A percentile compares a stretch with the other conserved stretches of the same genome.
Evolutionary conservation across 1,139 yeast species (phyloP).

Genomic region (Geotrichum histeridarum): DNA sequence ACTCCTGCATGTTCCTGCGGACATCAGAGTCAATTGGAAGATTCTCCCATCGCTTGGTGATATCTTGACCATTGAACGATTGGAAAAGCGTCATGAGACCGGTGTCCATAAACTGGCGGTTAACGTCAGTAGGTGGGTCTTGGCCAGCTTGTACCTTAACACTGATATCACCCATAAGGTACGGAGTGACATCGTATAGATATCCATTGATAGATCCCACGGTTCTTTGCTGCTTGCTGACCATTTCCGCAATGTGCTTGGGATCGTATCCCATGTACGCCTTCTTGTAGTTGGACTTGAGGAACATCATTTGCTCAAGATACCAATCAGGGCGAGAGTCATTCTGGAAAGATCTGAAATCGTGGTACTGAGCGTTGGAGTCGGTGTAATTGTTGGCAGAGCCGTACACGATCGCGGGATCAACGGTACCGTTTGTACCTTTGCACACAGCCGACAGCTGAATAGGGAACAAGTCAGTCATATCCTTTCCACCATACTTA

Average conservation of each 20-base stretch:
- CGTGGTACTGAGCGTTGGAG: constrained; percentile 40
- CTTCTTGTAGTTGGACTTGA: constrained; percentile 36
- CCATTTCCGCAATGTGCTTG: constrained; percentile 31
- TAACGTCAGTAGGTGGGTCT: constrained; percentile 26
- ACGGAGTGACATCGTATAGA: constrained; percentile 39
- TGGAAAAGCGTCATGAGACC: constrained; percentile 34
- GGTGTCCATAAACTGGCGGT: constrained; percentile 34
- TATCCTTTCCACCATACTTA: constrained; percentile 39
- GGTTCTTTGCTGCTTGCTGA: constrained; percentile 23
- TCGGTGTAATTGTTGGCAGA: constrained; percentile 38
- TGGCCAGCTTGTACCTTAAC: constrained; percentile 33
- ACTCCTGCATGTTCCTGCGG: constrained; percentile 32
- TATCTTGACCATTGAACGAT: constrained; percentile 38
- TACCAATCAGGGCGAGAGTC: constrained; percentile 45
- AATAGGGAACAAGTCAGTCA: constrained; percentile 38
- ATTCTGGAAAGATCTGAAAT: constrained; percentile 37
- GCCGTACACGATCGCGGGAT: constrained; percentile 37
- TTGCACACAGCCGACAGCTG: constrained; percentile 41
- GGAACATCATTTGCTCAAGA: constrained; percentile 37
- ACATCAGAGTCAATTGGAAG: constrained; percentile 29
- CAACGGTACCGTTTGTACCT: constrained; percentile 34
- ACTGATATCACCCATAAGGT: constrained; percentile 38
- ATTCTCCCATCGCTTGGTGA: constrained; percentile 31
- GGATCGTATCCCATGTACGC: constrained; percentile 40
- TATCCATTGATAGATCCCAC: constrained; percentile 38